Percentiles rank a stretch among this genome's conserved stretches.
These are phyloP conservation scores for Plectranthus barbatus DNA, from an alignment of 257 asterid species.

Conservation along the genomic window DNA sequence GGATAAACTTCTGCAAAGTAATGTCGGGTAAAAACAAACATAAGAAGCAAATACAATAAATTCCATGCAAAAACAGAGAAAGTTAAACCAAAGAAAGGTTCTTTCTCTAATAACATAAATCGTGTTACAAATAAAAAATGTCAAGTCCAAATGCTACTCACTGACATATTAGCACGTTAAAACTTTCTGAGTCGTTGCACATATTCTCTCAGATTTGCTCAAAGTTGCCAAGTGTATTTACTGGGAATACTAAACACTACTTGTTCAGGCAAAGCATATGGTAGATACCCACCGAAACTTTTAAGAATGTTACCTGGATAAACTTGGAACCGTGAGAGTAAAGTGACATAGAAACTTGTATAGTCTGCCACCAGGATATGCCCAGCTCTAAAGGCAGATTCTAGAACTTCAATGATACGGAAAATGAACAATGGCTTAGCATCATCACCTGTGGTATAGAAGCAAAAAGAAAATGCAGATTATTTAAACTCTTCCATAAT, in stretches of 20 bases:
- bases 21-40: conserved; percentile 13
- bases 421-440: conserved; percentile 38
- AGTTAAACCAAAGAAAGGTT: background rate
- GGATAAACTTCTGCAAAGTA: conserved; percentile 41
- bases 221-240: background rate
- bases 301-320: conserved; percentile 47
- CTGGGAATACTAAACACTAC: background rate
- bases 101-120: background rate
- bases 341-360: conserved; percentile 67
- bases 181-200: background rate
- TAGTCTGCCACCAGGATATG: conserved; percentile 66
- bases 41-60: background rate
- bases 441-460: conserved; percentile 45
- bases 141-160: background rate
- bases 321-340: conserved; percentile 62
- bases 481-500: background rate
- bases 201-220: background rate
- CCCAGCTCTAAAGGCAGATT: conserved; percentile 68
- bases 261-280: background rate
- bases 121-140: background rate
- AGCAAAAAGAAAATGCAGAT: conserved; percentile 6
- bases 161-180: background rate
- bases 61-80: background rate
- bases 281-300: background rate
- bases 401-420: conserved; percentile 68